These are phyloP conservation scores for Eutrema yunnanense DNA, from an alignment of 345 rosid genomes.

Conservation along the genomic window DNA sequence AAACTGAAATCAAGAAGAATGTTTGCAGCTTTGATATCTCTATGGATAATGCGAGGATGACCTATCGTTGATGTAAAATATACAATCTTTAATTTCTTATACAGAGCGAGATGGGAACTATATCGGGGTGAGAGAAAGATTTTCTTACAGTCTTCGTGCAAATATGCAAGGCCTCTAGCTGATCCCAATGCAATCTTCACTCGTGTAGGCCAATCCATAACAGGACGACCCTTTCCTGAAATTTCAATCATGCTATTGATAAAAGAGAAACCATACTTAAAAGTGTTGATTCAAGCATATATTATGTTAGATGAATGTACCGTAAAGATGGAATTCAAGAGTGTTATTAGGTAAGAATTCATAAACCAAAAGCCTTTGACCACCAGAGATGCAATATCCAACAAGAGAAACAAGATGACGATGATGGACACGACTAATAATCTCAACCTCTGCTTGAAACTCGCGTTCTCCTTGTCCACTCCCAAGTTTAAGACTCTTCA, in stretches of 20 bases:
- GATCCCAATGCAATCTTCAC: constrained; percentile 81
- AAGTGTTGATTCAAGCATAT: not conserved
- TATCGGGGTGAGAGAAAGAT: not conserved
- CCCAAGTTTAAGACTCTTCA: constrained; percentile 69
- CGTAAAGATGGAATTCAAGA: constrained; percentile 75
- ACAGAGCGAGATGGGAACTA: not conserved
- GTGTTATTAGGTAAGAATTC: constrained; percentile 72
- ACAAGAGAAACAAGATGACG: constrained; percentile 88
- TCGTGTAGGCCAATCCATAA: constrained; percentile 69
- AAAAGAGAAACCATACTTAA: not conserved
- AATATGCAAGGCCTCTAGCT: constrained; percentile 89
- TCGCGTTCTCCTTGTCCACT: constrained; percentile 80
- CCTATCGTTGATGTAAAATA: constrained; percentile 37
- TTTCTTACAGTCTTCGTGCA: constrained; percentile 91
- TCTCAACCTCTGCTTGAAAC: constrained; percentile 87
- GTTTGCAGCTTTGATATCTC: constrained; percentile 88
- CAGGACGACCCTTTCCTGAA: constrained; percentile 55
- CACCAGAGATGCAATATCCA: constrained; percentile 64
- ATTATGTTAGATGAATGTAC: constrained; percentile 23
- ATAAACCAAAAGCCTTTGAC: constrained; percentile 55
- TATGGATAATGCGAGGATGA: constrained; percentile 82
- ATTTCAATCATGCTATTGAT: not conserved
- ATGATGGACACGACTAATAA: constrained; percentile 91
- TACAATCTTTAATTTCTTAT: not conserved
- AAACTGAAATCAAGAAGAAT: constrained; percentile 69